Evolutionary conservation across 177 flowering plant species (phyloP).

Genomic region (Vitis hybrid): DNA sequence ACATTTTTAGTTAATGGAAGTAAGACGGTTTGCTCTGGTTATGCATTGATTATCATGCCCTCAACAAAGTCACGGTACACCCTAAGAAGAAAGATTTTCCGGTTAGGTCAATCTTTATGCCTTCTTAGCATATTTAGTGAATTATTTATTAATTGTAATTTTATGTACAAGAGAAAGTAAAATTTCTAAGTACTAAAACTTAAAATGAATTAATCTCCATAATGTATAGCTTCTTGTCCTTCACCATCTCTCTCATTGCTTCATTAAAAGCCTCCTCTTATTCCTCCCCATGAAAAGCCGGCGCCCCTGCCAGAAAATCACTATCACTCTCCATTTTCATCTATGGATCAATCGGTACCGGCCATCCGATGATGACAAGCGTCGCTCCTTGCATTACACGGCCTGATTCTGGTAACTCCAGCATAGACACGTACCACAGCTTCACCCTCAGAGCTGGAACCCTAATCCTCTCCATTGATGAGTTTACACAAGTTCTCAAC

Average conservation of each 20-base stretch:
- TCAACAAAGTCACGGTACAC: no score
- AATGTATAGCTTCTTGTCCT: constrained; percentile 18
- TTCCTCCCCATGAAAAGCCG: constrained; percentile 19
- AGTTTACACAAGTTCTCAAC: constrained; percentile 11
- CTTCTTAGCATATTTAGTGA: no score
- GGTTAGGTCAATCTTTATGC: no score
- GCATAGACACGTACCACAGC: constrained; percentile 34
- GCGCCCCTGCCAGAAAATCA: constrained; percentile 3
- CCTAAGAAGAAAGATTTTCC: no score
- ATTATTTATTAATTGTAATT: no score
- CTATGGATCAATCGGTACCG: background rate
- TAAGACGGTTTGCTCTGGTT: no score
- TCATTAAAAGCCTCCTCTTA: constrained; percentile 19
- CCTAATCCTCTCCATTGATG: constrained; percentile 12
- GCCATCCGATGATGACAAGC: constrained; percentile 29
- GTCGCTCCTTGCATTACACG: constrained; percentile 36
- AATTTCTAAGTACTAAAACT: background rate
- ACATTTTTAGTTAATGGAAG: no score
- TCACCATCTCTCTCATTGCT: constrained; percentile 32
- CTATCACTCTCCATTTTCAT: background rate
- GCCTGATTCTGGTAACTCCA: constrained; percentile 31
- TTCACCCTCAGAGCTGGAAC: constrained; percentile 36
- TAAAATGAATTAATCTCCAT: constrained; percentile 42
- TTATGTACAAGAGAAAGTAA: no score
- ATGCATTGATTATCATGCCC: no score